phyloP scores from a whole-genome alignment of 2,329 filamentous ascomycete species.

The Curvularia sp. region DNA sequence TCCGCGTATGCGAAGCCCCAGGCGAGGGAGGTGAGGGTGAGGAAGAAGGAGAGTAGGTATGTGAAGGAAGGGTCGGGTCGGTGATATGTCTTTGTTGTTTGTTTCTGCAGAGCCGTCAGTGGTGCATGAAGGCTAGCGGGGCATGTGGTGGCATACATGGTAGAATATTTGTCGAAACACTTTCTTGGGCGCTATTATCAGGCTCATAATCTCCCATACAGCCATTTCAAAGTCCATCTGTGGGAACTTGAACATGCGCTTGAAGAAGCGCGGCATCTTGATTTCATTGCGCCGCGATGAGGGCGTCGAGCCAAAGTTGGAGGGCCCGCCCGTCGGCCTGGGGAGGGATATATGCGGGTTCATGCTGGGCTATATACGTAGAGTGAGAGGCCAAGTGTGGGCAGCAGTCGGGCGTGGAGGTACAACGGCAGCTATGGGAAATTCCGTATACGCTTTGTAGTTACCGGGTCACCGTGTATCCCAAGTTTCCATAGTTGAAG shows the following conservation, averaged over 20 bases:
- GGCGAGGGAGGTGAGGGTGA: constrained; percentile 58
- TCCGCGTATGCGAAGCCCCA: constrained; percentile 67
- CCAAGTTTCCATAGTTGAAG: constrained; percentile 13
- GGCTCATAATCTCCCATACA: constrained; percentile 74
- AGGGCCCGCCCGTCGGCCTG: constrained; percentile 62
- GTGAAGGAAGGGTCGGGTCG: constrained; percentile 73
- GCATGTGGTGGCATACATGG: constrained; percentile 57
- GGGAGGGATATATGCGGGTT: constrained; percentile 68
- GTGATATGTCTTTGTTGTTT: constrained; percentile 70
- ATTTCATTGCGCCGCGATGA: constrained; percentile 60
- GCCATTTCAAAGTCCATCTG: constrained; percentile 79
- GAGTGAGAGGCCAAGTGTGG: neutral
- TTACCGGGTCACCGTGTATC: constrained; percentile 16
- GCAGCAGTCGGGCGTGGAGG: neutral
- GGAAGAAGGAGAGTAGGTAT: constrained; percentile 72
- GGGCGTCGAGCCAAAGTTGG: constrained; percentile 61
- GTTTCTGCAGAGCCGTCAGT: constrained; percentile 59
- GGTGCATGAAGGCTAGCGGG: neutral
- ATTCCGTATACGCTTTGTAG: neutral
- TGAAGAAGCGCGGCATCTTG: constrained; percentile 72
- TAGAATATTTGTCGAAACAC: constrained; percentile 76
- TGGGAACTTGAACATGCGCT: constrained; percentile 73
- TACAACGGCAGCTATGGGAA: neutral
- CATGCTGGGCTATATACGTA: constrained; percentile 49
- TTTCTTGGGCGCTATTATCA: constrained; percentile 73